Base-by-base conservation (phyloP, 2,329 filamentous ascomycete genomes). In the Penicillium sp. region DNA sequence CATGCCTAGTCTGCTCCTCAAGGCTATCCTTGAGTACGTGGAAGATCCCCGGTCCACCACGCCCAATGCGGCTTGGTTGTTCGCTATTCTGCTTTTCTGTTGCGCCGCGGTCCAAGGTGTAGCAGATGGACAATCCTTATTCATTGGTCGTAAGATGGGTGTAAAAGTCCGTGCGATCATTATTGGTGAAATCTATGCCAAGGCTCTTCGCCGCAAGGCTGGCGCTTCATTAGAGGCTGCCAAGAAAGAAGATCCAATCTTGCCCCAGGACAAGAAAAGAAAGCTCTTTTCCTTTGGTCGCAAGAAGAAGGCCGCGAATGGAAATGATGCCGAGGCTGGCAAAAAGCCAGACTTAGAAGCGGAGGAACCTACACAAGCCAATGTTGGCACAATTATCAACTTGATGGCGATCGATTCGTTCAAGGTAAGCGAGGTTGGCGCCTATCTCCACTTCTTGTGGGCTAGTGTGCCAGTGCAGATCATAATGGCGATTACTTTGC, bases 371-470 rank as follows among this genome's bases (percentile, higher is more conserved):
- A 84, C 88, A 57, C 91, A 96, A 76, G 93, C 92, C 39, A 97
- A 94, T 60, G 83, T 95, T 50, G 94, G 95, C 61, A 96, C 94
- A n/a, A 97, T 99, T 69, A 99, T 99, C 79, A 99, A 97, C 74
- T 81, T 99, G 64, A 99, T 99, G 94, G 95, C 94, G 11, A 95
- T 99, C 40, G 95, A 99, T 79, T 97, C 93, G 47, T 97, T 97
- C 85, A 99, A 99, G 78, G 91, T 99, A 54, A 90, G 91, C 60
- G 94, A 99, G 72, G 88, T 96, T 58, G 94, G 91, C 38, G 90
- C 93, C 0, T 99, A 99, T 72, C 80, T 99, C 33, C 94, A 99
- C 75, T 99, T 96, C 75, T 80, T 99, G n/a, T 89, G 93, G 80
- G 93, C 92, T 0, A 87, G 89, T 60, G 92, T 93, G 1, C 94